phyloP scores from a whole-genome alignment of 1,284 basidiomycete species.

The Abortiporus biennis region DNA sequence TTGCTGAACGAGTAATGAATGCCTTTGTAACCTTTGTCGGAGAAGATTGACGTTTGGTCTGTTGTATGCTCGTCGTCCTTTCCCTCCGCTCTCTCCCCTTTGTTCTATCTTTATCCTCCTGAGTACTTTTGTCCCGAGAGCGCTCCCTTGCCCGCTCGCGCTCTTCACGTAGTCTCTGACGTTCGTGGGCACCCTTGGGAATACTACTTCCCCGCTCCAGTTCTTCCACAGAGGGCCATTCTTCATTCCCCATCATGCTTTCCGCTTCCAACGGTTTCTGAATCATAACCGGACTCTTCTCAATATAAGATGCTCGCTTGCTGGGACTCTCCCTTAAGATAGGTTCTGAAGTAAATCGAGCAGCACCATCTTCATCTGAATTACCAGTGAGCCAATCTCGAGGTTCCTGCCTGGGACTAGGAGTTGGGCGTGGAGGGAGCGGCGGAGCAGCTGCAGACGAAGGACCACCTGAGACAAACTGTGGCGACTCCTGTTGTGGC shows the following conservation, averaged over 20 bases:
- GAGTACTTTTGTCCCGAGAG: slow-evolving; percentile 9
- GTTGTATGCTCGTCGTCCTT: slow-evolving; percentile 1
- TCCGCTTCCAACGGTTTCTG: slow-evolving; percentile 42
- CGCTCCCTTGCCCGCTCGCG: slow-evolving; percentile 13
- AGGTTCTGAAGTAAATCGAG: slow-evolving; percentile 28
- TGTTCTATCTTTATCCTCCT: slow-evolving; percentile 8
- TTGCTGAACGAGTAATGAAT: slow-evolving; percentile 16
- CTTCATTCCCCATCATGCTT: slow-evolving; percentile 12
- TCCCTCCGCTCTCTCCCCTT: slow-evolving; percentile 7
- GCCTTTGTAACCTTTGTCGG: slow-evolving; percentile 18
- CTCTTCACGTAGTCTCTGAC: slow-evolving; percentile 7
- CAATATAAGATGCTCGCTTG: slow-evolving; percentile 62
- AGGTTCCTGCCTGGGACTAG: slow-evolving; percentile 17
- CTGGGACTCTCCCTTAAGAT: slow-evolving; percentile 61
- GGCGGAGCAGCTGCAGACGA: slow-evolving; percentile 11
- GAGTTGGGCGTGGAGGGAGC: slow-evolving; percentile 19
- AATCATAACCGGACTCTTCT: slow-evolving; percentile 41
- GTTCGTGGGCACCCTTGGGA: no score
- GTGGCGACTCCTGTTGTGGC: neutral
- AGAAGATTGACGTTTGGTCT: slow-evolving; percentile 2
- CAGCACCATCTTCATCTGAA: slow-evolving; percentile 32
- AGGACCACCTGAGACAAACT: neutral
- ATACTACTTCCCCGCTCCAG: neutral
- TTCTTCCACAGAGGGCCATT: slow-evolving; percentile 8
- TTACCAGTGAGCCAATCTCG: slow-evolving; percentile 73